Base-by-base conservation (phyloP, 1,284 basidiomycete genomes). In the Earliella scabrosa region DNA sequence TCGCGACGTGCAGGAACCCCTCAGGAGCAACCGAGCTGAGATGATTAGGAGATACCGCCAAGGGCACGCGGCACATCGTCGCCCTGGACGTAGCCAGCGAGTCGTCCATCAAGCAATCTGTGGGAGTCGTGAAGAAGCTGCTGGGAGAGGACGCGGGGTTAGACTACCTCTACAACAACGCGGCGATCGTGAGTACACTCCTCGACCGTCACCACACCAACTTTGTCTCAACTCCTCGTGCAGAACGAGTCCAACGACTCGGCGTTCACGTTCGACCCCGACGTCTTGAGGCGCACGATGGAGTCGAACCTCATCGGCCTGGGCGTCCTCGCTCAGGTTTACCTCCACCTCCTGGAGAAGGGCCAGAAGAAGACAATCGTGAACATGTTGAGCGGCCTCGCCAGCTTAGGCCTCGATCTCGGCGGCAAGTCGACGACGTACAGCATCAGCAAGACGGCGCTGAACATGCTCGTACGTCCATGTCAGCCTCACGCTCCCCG, bases 111-210 rank as follows among this genome's bases (percentile, higher is more conserved):
- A 56, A 63, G 8, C 54, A 41, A 2, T 68, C 72, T 4, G 63
- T 67, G 11, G 48, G 60, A 26, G 58, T 55, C 5, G 68, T 71
- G 2, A 56, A 59, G 29, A 56, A 56, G 21, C 55, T 73, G 11
- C 56, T 78, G 20, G 69, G 69, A 9, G 63, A 63, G 11, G 52
- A 52, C 0, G 43, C 26, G 9, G 71, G 72, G 1, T 61, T 77
- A 31, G 74, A 77, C 61, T 76, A 75, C 31, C 63, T 78, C 13
- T 54, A 75, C 46, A 77, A 77, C 63, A 77, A 75, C 45, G 75
- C 76, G n/a, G 75, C 65, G 1, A 69, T 75, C 34, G 74, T 75
- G 39, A 26, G 71, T 58, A 18, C 6, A 20, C 23, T 18, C 27
- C 29, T 5, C 16, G 3, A 29, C 29, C 29, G n/a, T 18, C 4